phyloP scores from a whole-genome alignment of 2,329 filamentous ascomycete species.

The Exophiala xenobiotica region DNA sequence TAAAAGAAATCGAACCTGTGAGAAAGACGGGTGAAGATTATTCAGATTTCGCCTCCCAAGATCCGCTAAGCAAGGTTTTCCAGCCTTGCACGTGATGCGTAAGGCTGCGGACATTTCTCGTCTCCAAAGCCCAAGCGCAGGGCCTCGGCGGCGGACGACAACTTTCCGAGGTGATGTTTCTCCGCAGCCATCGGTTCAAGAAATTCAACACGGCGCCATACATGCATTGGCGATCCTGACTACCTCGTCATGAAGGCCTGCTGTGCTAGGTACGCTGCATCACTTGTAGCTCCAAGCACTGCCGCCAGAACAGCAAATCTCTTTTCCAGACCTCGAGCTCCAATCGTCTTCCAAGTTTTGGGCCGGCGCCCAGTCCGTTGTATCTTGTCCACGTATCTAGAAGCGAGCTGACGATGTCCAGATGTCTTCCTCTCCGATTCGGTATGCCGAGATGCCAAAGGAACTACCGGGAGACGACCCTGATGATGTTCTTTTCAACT shows the following conservation, averaged over 20 bases:
- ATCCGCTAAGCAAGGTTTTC: neutral
- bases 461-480: constrained; percentile 68
- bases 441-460: constrained; percentile 38
- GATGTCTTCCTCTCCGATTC: constrained; percentile 41
- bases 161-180: neutral
- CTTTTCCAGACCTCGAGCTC: constrained; percentile 11
- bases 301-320: constrained; percentile 11
- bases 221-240: constrained; percentile 3
- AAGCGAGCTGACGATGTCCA: constrained; percentile 30
- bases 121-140: neutral
- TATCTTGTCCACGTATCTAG: neutral
- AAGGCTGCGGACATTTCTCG: neutral
- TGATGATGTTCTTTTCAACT: constrained; percentile 91
- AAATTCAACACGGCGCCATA: neutral
- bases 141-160: neutral
- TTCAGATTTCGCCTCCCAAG: constrained; percentile 19
- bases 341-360: constrained; percentile 5
- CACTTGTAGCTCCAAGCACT: constrained; percentile 19
- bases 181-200: neutral
- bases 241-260: constrained; percentile 29
- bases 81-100: constrained; percentile 13
- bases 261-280: constrained; percentile 28
- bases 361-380: constrained; percentile 19
- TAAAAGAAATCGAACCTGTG: constrained; percentile 3
- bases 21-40: constrained; percentile 10